Evolutionary conservation across 768 basidiomycete genomes (phyloP), one percentile per base, ranked within the genome.

Genomic region (Lactarius vividus): DNA sequence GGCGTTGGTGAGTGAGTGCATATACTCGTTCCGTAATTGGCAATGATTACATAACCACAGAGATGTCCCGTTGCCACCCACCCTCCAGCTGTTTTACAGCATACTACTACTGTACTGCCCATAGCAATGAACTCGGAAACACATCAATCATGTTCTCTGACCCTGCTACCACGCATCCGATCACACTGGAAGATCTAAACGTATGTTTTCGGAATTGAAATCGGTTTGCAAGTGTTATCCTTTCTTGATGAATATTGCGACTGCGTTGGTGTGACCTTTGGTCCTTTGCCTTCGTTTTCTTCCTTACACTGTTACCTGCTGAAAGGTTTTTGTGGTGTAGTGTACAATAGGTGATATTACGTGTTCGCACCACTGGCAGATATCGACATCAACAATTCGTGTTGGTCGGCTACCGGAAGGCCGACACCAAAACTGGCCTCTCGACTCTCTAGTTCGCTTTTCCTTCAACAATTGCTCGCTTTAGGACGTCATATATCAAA

Each of bases 181-280:
- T 44, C 20, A 46, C n/a, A n/a, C n/a, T n/a, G n/a, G n/a, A n/a
- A 23, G 15, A 39, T 39, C 13, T 15, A 11, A 11, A 37, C 35
- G 13, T 20, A n/a, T 44, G 42, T 44, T 64, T 53, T 26, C 20
- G 63, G 56, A 64, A 31, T 9, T 33, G 44, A 60, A 33, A 63
- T 1, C 66, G 84, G 90, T 56, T 82, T 97, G 4, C 94, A 97
- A 74, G 91, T 96, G 26, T 95, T 55, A 94, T 94, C 0, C 1
- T 89, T 91, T 1, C 80, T 81, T 94, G 69, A 84, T 95, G 64
- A 91, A 91, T 72, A 85, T 96, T 52, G 89, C 87, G 0, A 81
- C 85, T 1, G 79, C 89, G 57, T 71, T 89, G 40, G 83, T 92
- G 4, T 96, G 94, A 73, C 74, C 88, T 0, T 68, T 86, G 10